Evolutionary conservation across 2,329 filamentous ascomycete species (phyloP), one percentile per base, ranked within the genome.

Genomic region (Botrytis aclada): DNA sequence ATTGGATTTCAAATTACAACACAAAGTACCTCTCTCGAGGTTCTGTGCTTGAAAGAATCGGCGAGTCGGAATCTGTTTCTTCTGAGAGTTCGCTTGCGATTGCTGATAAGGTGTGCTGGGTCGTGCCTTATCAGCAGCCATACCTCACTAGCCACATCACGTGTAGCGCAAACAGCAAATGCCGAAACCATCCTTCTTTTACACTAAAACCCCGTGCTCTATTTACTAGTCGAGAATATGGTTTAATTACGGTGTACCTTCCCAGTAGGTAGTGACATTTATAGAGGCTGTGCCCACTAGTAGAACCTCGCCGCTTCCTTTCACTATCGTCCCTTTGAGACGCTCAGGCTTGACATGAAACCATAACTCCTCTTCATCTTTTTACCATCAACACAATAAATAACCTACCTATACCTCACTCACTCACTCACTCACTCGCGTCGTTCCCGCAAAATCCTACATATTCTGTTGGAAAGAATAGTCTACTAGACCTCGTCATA

Each of bases 351-450:
- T 20, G 37, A 69, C 22, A 34, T 69, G 66, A 61, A 69, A 69
- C 51, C 37, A 43, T 32, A 61, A 22, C 51, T 37, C 16, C 45
- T 25, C 34, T 43, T 66, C 43, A 41, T 54, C 60, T 25, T n/a
- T 37, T n/a, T 29, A 22, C 34, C 54, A 63, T 63, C 56, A 64
- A 70, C 37, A 64, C 58, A 56, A 71, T 9, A 56, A 56, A 71
- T 9, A 56, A 34, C 12, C 47, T 54, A 54, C 16, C 47, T 47
- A 22, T 56, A 9, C 43, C 43, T 45, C 66, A 34, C 20, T 25
- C 29, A 45, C 41, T 65, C 37, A 18, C 51, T 43, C 37, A 45
- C n/a, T 22, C 20, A 43, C 43, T 65, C 37, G 25, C 39, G 61
- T 29, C 16, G 22, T 67, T 56, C 4, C 41, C 65, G 20, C n/a